These are phyloP conservation scores for Fragosphaeria purpurea DNA, from an alignment of 2,329 filamentous ascomycete species.

Conservation along the genomic window DNA sequence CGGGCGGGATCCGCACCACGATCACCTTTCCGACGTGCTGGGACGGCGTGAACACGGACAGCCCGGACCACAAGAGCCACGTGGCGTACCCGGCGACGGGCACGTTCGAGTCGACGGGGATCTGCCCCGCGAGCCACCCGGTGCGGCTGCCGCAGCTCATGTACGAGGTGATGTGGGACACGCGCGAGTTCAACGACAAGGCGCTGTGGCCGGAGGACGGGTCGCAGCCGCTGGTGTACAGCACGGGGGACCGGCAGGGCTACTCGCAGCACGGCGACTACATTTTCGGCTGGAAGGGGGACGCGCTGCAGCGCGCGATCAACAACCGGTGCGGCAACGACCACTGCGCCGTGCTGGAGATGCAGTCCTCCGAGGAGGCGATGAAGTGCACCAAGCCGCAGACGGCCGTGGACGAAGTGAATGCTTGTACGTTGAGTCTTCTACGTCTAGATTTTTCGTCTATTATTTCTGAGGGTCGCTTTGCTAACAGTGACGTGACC, in stretches of 20 bases:
- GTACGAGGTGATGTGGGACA: slow-evolving; percentile 22
- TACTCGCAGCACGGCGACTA: slow-evolving; percentile 7
- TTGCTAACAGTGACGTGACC: too few relatives aligned
- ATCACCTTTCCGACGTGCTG: slow-evolving; percentile 41
- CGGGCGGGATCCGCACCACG: slow-evolving; percentile 32
- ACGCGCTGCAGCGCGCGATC: slow-evolving; percentile 7
- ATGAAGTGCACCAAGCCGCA: slow-evolving; percentile 3
- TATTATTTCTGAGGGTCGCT: too few relatives aligned
- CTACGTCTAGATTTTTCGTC: too few relatives aligned
- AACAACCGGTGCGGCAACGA: slow-evolving; percentile 20
- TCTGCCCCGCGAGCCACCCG: slow-evolving; percentile 29
- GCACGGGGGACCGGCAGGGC: slow-evolving; percentile 7
- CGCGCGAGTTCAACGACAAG: slow-evolving; percentile 4
- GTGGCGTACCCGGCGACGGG: slow-evolving; percentile 32
- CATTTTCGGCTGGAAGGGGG: slow-evolving; percentile 9
- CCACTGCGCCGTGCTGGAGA: slow-evolving; percentile 6
- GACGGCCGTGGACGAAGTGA: slow-evolving; percentile 1
- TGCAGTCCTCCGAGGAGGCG: slow-evolving; percentile 1
- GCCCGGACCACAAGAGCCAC: slow-evolving; percentile 34
- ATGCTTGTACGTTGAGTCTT: slow-evolving; percentile 13
- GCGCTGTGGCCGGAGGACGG: slow-evolving; percentile 7
- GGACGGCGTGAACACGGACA: slow-evolving; percentile 40
- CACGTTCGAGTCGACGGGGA: slow-evolving; percentile 32
- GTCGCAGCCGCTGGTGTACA: slow-evolving; percentile 7
- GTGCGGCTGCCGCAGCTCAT: slow-evolving; percentile 31